Evolutionary conservation across 495 filamentous ascomycete species (phyloP).

Genomic region (Penicillium roqueforti): DNA sequence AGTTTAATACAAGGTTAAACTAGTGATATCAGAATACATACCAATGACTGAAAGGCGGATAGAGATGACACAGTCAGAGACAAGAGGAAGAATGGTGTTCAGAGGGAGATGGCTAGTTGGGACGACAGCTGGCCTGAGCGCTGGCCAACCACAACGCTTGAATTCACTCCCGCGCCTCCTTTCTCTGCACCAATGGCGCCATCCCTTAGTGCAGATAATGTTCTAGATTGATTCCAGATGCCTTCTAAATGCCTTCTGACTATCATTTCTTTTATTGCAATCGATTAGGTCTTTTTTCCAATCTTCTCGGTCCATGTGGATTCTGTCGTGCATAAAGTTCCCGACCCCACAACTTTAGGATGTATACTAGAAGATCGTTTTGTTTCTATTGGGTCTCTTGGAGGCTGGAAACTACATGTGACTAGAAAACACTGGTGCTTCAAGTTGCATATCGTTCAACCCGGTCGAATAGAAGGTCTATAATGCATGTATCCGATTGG

Average conservation of each 20-base stretch:
- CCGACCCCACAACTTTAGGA: conserved; percentile 1
- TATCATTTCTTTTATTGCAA: not conserved
- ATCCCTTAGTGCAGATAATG: not conserved
- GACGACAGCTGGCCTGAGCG: conserved; percentile 30
- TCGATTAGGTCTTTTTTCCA: not conserved
- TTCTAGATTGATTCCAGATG: not conserved
- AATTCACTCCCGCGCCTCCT: not conserved
- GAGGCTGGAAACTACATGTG: not conserved
- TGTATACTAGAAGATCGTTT: not conserved
- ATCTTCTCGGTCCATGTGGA: conserved; percentile 2
- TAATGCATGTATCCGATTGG: not conserved
- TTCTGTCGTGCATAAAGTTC: conserved; percentile 7
- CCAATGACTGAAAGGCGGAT: conserved; percentile 9
- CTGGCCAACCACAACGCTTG: conserved; percentile 19
- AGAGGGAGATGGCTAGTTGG: conserved; percentile 17
- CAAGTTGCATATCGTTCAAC: not conserved
- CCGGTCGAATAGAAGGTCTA: not conserved
- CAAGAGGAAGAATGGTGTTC: conserved; percentile 6
- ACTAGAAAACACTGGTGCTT: not conserved
- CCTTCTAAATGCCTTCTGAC: too few species aligned
- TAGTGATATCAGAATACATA: not conserved
- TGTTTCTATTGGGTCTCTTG: not conserved
- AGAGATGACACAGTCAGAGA: conserved; percentile 14
- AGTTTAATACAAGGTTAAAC: not conserved
- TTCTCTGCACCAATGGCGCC: not conserved